phyloP scores from a whole-genome alignment of 1,139 yeast genomes.

The Taphrina deformans region DNA sequence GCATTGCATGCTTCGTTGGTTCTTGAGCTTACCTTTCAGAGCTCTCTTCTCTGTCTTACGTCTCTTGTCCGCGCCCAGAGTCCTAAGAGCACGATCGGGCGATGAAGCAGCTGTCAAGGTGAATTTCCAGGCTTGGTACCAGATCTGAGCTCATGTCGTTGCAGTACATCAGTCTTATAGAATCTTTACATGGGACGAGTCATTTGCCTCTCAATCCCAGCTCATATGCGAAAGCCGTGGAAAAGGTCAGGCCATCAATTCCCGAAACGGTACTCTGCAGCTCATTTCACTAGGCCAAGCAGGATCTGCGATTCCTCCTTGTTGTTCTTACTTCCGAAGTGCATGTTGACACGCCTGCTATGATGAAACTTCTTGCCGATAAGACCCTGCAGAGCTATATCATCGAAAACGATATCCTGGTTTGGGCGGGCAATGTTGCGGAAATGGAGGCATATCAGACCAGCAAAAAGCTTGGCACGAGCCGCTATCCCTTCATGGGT shows the following conservation, averaged over 20 bases:
- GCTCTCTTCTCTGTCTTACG: constrained; percentile 9
- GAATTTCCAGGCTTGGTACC: neutral
- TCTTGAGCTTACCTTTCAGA: constrained; percentile 13
- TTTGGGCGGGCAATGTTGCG: constrained; percentile 88
- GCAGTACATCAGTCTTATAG: constrained; percentile 9
- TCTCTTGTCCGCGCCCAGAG: constrained; percentile 1
- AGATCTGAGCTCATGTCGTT: neutral
- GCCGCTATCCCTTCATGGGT: constrained; percentile 79
- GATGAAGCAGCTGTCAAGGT: constrained; percentile 18
- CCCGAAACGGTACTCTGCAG: no score
- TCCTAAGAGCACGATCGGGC: neutral
- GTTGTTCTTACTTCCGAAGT: constrained; percentile 73
- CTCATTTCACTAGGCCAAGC: constrained; percentile 45
- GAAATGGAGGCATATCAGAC: constrained; percentile 83
- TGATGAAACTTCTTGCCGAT: constrained; percentile 61
- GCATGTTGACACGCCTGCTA: constrained; percentile 60
- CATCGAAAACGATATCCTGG: constrained; percentile 54
- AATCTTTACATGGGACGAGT: constrained; percentile 13
- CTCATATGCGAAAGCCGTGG: constrained; percentile 42
- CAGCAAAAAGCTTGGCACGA: constrained; percentile 70
- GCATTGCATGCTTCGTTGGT: constrained; percentile 22
- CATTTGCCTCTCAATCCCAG: constrained; percentile 51
- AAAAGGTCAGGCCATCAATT: constrained; percentile 13
- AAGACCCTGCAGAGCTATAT: constrained; percentile 49
- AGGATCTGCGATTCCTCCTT: constrained; percentile 66